Percentiles rank a stretch among this genome's conserved stretches.
These are phyloP conservation scores for Vachellia pachyceras DNA, from an alignment of 306 rosid genomes.

Conservation along the genomic window DNA sequence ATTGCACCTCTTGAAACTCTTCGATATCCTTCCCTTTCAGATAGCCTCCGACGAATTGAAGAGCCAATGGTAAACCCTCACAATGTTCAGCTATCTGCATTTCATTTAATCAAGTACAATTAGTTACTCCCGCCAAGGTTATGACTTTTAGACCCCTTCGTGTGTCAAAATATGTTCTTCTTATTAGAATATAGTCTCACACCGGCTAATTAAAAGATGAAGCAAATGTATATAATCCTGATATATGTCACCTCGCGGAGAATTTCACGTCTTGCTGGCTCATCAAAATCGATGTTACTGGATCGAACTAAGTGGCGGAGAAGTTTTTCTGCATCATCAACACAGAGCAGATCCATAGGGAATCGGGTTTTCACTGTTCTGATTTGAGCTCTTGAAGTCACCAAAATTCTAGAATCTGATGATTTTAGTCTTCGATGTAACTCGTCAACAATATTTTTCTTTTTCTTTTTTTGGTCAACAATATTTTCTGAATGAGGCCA, in stretches of 20 bases:
- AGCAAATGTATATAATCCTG: too few species aligned
- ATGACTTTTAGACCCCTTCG: too few species aligned
- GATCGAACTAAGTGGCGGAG: neutral
- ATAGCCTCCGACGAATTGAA: slow-evolving; percentile 36
- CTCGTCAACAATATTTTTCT: neutral
- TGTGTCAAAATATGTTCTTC: neutral
- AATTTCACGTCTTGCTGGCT: neutral
- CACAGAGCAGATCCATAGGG: neutral
- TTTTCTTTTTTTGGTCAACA: too few species aligned
- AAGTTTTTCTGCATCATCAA: slow-evolving; percentile 5
- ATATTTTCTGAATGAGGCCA: neutral
- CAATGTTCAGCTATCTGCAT: slow-evolving; percentile 39
- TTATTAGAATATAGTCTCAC: too few species aligned
- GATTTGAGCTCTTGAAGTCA: slow-evolving; percentile 6
- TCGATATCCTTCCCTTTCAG: slow-evolving; percentile 31
- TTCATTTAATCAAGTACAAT: slow-evolving; percentile 4
- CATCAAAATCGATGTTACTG: neutral
- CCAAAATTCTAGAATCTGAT: neutral
- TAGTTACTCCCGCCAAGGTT: neutral
- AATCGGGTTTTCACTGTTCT: neutral
- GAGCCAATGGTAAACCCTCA: neutral
- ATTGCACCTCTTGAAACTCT: neutral
- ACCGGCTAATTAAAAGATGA: too few species aligned
- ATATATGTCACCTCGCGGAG: neutral
- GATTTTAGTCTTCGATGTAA: neutral